Percentiles rank a stretch among this genome's conserved stretches.
Conservation (phyloP, 495 filamentous ascomycete species). For the Talaromyces proteolyticus region DNA sequence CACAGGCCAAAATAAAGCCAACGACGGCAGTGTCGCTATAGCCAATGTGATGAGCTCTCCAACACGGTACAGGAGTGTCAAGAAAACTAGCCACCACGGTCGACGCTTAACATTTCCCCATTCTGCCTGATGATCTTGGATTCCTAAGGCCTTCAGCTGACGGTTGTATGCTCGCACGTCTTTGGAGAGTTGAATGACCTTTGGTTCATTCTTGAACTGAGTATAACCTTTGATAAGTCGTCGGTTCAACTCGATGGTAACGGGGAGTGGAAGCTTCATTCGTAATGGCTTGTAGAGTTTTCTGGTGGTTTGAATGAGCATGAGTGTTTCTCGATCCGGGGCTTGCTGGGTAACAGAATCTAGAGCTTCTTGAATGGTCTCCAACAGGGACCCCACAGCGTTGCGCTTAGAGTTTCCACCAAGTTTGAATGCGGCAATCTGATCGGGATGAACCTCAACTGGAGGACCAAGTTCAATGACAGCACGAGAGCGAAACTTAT, state of each 20-base stretch:
- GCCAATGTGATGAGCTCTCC: conserved; percentile 60
- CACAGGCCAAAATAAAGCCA: conserved; percentile 70
- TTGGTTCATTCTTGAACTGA: conserved; percentile 71
- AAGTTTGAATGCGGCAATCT: conserved; percentile 68
- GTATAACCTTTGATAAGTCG: conserved; percentile 75
- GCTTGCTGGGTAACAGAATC: conserved; percentile 74
- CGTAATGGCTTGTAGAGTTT: conserved; percentile 77
- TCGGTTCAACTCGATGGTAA: conserved; percentile 81
- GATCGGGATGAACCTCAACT: conserved; percentile 63
- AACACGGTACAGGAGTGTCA: conserved; percentile 68
- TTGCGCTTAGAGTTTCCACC: conserved; percentile 61
- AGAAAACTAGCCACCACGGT: conserved; percentile 56
- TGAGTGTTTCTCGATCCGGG: conserved; percentile 82
- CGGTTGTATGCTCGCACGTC: conserved; percentile 72
- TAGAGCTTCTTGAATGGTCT: conserved; percentile 66
- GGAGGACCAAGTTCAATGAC: conserved; percentile 81
- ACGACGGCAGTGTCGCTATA: conserved; percentile 66
- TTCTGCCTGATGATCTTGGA: conserved; percentile 80
- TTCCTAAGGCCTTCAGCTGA: conserved; percentile 64
- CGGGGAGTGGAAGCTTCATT: conserved; percentile 75
- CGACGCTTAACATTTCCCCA: conserved; percentile 55
- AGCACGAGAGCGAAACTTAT: conserved; percentile 84
- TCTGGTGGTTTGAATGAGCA: conserved; percentile 81
- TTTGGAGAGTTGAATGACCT: conserved; percentile 63
- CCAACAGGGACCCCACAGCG: conserved; percentile 64